A percentile compares a stretch with the other conserved stretches of the same genome.
These are phyloP conservation scores for Collybia nuda DNA, from an alignment of 768 basidiomycete genomes.

Conservation along the genomic window DNA sequence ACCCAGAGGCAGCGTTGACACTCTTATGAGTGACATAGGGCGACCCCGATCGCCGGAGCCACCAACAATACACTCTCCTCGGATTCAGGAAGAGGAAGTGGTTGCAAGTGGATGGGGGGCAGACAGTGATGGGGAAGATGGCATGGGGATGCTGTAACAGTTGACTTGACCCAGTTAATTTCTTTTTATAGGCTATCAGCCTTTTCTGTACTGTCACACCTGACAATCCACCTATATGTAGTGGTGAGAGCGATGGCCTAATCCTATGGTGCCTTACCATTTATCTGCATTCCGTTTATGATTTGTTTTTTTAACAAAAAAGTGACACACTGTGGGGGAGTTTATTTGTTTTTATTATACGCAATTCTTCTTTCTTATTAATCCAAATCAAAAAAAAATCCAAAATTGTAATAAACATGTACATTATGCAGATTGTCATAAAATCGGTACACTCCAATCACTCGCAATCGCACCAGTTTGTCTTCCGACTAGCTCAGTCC, in stretches of 20 bases:
- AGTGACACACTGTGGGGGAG: too few species aligned
- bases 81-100: conserved; percentile 56
- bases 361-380: too few species aligned
- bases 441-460: conserved; percentile 67
- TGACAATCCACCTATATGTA: too few species aligned
- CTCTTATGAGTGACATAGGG: conserved; percentile 11
- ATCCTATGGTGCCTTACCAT: background rate
- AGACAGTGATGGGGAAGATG: conserved; percentile 65
- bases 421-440: too few species aligned
- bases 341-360: too few species aligned
- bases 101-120: conserved; percentile 75
- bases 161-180: conserved; percentile 4
- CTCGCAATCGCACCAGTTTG: conserved; percentile 78
- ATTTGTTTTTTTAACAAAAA: too few species aligned
- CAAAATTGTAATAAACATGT: too few species aligned
- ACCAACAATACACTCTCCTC: conserved; percentile 28
- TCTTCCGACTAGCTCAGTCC: conserved; percentile 72
- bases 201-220: too few species aligned
- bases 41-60: conserved; percentile 22
- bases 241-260: too few species aligned
- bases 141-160: conserved; percentile 64
- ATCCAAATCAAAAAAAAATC: too few species aligned
- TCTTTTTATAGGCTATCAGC: too few species aligned
- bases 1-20: conserved; percentile 12
- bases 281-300: background rate